Base-by-base conservation (phyloP, 1,284 basidiomycete genomes). In the Cerrena zonata region DNA sequence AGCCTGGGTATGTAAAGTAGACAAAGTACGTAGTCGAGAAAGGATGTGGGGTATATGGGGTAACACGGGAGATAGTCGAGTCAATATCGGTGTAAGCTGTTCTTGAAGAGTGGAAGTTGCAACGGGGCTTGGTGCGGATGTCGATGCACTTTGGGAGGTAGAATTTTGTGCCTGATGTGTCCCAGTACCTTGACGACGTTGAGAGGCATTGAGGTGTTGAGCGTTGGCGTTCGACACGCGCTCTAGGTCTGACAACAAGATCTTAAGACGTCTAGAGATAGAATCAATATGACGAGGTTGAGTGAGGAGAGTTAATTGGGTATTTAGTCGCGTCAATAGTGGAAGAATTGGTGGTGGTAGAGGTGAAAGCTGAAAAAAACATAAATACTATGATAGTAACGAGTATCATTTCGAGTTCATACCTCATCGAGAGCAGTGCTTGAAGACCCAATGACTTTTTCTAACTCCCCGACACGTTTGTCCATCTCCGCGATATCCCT, bases 281-380 rank as follows among this genome's bases (percentile, higher is more conserved):
- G 92, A 89, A 67, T 99, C 95, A 36, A 99, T 86, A 65, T 99
- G 94, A 4, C 94, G 84, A 0, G 96, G 95, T 72, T 98, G 94
- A 0, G 94, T 91, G 47, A 99, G 81, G 13, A 98, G 76, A 2
- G 85, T 83, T 25, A 98, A 74, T 67, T 94, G 90, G 24, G 85
- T 83, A 62, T 91, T 92, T 36, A 97, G 79, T 25, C 91, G 84
- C 15, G 79, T 79, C 39, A 98, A 75, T 40, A 92, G 82, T 0
- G 89, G 84, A 1, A 96, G 71, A 13, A 98, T 74, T 0, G 95
- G 93, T 1, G 86, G 76, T 0, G 90, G 85, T 11, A 92, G 72
- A 3, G 82, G 82, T 1, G 84, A 80, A 7, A 73, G 68, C 82
- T 83, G 60, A 40, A 47, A 5, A 47, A 44, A 41, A 41, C 15